Evolutionary conservation across 352 stramenopile species (phyloP).

Genomic region (Pythium graminicola): DNA sequence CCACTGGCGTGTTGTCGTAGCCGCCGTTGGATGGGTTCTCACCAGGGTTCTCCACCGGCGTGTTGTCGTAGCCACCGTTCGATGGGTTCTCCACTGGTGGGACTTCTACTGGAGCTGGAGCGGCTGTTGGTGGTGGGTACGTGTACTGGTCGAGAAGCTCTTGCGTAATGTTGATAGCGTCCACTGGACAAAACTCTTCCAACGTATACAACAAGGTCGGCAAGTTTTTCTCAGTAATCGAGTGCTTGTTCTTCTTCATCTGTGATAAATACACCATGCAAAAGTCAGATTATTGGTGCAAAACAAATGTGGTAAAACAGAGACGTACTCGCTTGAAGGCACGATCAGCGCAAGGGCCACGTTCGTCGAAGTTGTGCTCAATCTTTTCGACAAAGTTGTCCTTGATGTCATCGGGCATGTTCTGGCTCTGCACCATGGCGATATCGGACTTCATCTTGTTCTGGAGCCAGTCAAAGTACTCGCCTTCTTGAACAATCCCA

Average conservation of each 20-base stretch:
- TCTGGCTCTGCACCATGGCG: slow-evolving; percentile 21
- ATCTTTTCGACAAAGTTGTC: slow-evolving; percentile 30
- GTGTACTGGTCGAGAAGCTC: slow-evolving; percentile 30
- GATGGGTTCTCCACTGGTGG: no score
- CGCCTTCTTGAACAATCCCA: slow-evolving; percentile 26
- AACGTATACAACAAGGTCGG: slow-evolving; percentile 32
- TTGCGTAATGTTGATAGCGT: slow-evolving; percentile 26
- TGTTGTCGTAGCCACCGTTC: no score
- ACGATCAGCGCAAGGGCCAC: slow-evolving; percentile 30
- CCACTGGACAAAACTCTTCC: slow-evolving; percentile 31
- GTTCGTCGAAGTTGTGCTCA: slow-evolving; percentile 32
- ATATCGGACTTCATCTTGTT: slow-evolving; percentile 21
- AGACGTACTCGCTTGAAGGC: slow-evolving; percentile 35
- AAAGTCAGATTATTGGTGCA: background rate
- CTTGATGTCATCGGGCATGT: slow-evolving; percentile 35
- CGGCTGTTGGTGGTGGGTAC: no score
- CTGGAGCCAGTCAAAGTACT: slow-evolving; percentile 35
- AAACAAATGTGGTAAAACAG: background rate
- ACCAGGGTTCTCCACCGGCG: no score
- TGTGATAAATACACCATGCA: background rate
- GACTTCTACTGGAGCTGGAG: no score
- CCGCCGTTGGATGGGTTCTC: no score
- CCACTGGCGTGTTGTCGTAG: no score
- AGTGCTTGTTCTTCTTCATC: slow-evolving; percentile 27
- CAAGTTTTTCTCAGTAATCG: slow-evolving; percentile 25